Percentiles rank a stretch among this genome's conserved stretches.
These are phyloP conservation scores for Rubia occidens DNA, from an alignment of 305 asterid genomes.

Conservation along the genomic window DNA sequence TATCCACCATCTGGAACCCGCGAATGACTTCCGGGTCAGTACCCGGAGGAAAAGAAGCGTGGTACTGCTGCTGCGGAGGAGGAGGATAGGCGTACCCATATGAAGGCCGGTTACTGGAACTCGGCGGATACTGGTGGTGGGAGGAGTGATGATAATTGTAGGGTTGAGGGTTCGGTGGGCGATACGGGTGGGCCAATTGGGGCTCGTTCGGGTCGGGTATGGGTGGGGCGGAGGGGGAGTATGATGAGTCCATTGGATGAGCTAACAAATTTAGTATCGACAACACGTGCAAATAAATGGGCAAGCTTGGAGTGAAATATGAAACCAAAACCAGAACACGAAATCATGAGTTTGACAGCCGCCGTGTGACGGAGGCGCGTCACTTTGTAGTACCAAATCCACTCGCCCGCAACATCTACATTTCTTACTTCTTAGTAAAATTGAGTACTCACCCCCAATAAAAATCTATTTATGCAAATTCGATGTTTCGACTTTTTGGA, in stretches of 20 bases:
- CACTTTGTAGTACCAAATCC: background rate
- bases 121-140: conserved; percentile 20
- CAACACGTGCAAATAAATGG: no score
- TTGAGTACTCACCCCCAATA: no score
- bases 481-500: no score
- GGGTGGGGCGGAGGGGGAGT: conserved; percentile 79
- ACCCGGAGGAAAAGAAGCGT: conserved; percentile 51
- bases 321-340: background rate
- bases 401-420: background rate
- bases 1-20: conserved; percentile 76
- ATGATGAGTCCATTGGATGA: conserved; percentile 9
- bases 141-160: conserved; percentile 15
- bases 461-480: no score
- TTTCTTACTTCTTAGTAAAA: background rate
- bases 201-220: conserved; percentile 36
- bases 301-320: background rate
- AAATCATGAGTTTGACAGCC: background rate
- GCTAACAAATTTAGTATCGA: background rate
- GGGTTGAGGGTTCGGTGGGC: conserved; percentile 6
- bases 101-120: conserved; percentile 34
- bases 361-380: background rate
- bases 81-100: conserved; percentile 32
- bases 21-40: conserved; percentile 69
- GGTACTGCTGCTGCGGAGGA: conserved; percentile 27
- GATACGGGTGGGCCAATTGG: conserved; percentile 32